Evolutionary conservation across 2,329 filamentous ascomycete species (phyloP).

Genomic region (Teratosphaeria zuluensis): DNA sequence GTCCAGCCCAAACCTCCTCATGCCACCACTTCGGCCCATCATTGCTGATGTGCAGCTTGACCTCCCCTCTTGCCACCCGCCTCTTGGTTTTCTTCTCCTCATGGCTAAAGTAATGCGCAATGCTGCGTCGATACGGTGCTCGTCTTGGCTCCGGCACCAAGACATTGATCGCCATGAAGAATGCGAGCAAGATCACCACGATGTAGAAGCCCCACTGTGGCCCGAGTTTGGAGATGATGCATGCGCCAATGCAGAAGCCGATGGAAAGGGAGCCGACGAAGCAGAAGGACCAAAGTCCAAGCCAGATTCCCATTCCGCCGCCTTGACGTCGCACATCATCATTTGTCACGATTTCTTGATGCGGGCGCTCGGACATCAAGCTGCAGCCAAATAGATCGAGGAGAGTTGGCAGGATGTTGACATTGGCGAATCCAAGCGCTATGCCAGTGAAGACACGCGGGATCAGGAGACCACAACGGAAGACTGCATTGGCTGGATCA

Average conservation of each 20-base stretch:
- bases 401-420: conserved; percentile 64
- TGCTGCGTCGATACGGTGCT: conserved; percentile 57
- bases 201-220: conserved; percentile 71
- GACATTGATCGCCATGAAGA: conserved; percentile 59
- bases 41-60: conserved; percentile 65
- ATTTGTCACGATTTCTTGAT: conserved; percentile 59
- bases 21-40: conserved; percentile 68
- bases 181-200: conserved; percentile 56
- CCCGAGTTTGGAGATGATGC: conserved; percentile 53
- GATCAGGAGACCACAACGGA: conserved; percentile 52
- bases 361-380: conserved; percentile 60
- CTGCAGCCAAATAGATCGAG: conserved; percentile 70
- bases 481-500: conserved; percentile 47
- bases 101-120: conserved; percentile 50
- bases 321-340: conserved; percentile 65
- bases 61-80: conserved; percentile 59
- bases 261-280: conserved; percentile 62
- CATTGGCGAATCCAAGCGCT: conserved; percentile 63
- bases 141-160: conserved; percentile 62
- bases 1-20: conserved; percentile 63
- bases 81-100: conserved; percentile 38
- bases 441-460: conserved; percentile 58
- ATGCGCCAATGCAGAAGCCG: conserved; percentile 62
- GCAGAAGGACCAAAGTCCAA: conserved; percentile 69
- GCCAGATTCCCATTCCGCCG: conserved; percentile 70